These are phyloP conservation scores for Xylaria curta DNA, from an alignment of 495 filamentous ascomycete species.

Conservation along the genomic window DNA sequence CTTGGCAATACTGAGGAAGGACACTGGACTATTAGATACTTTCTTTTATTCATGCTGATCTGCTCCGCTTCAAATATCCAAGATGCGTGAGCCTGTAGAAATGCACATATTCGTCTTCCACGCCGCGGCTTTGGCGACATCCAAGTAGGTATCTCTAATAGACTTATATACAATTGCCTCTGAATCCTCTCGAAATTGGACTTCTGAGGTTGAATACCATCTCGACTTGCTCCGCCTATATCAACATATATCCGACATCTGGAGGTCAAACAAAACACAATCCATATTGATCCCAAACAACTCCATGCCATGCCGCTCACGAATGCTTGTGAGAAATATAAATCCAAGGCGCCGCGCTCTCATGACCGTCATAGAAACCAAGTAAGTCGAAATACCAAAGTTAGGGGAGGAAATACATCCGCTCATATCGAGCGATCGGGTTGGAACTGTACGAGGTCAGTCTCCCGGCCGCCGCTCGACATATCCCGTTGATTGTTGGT, in stretches of 20 bases:
- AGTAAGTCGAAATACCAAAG: conserved; percentile 16
- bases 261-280: background rate
- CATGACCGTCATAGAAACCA: conserved; percentile 31
- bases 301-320: conserved; percentile 36
- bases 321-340: conserved; percentile 16
- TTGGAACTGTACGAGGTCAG: conserved; percentile 27
- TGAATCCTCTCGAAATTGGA: background rate
- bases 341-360: conserved; percentile 40
- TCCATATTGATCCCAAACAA: conserved; percentile 30
- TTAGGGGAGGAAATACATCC: background rate
- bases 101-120: background rate
- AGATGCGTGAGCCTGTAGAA: background rate
- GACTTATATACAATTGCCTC: conserved; percentile 12
- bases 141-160: background rate
- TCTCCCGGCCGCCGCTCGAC: conserved; percentile 36
- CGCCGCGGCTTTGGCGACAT: conserved; percentile 11
- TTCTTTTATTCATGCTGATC: background rate
- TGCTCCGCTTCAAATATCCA: background rate
- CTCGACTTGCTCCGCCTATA: background rate
- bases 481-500: conserved; percentile 28
- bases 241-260: conserved; percentile 2
- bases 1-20: background rate
- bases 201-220: background rate
- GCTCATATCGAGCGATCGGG: conserved; percentile 1
- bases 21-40: background rate